Evolutionary conservation across 2,329 filamentous ascomycete species (phyloP).

Genomic region (Pseudocercospora musae): DNA sequence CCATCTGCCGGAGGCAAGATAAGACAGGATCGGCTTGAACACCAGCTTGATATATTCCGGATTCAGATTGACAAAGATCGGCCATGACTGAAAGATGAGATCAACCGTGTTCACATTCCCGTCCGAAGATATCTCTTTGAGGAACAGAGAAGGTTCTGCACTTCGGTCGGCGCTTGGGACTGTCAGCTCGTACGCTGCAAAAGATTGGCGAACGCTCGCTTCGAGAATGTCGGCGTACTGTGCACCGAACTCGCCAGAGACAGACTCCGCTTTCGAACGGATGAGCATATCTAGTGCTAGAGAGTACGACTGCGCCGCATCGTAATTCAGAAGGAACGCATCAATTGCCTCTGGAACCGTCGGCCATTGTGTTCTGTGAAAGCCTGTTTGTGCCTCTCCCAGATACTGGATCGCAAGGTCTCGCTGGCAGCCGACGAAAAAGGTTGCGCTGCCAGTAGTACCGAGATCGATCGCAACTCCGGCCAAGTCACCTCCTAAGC

Average conservation of each 20-base stretch:
- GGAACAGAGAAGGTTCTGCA: conserved; percentile 39
- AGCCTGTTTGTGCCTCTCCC: conserved; percentile 25
- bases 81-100: conserved; percentile 33
- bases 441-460: conserved; percentile 15
- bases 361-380: conserved; percentile 25
- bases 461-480: conserved; percentile 21
- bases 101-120: conserved; percentile 35
- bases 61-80: conserved; percentile 31
- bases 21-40: conserved; percentile 22
- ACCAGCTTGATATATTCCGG: conserved; percentile 24
- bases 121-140: conserved; percentile 55
- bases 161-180: conserved; percentile 21
- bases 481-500: conserved; percentile 19
- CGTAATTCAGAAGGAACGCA: conserved; percentile 24
- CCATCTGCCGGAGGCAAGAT: conserved; percentile 26
- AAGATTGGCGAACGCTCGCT: conserved; percentile 28
- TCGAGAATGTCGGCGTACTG: conserved; percentile 32
- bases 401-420: conserved; percentile 26
- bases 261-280: conserved; percentile 22
- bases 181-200: conserved; percentile 29
- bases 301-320: conserved; percentile 14
- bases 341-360: conserved; percentile 21
- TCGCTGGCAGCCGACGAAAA: conserved; percentile 27
- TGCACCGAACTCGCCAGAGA: conserved; percentile 22
- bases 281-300: conserved; percentile 22